phyloP scores from a whole-genome alignment of 2,329 filamentous ascomycete genomes.

The Chaetomium sp. region DNA sequence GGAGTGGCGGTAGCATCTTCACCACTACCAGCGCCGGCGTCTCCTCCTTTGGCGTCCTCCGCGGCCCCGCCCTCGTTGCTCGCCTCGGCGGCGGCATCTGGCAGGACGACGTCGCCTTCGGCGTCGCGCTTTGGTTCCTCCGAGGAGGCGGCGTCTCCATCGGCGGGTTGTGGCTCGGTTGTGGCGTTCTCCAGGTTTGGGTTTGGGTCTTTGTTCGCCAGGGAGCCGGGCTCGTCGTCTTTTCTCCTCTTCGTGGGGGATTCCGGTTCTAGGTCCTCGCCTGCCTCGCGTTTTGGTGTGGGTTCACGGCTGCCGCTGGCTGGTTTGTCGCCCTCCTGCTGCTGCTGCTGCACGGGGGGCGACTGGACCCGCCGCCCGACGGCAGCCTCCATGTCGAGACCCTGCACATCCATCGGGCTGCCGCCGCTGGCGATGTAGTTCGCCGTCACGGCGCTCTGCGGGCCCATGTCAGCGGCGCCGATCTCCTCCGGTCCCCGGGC shows the following conservation, averaged over 20 bases:
- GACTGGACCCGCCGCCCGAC: constrained; percentile 50
- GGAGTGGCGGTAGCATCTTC: neutral
- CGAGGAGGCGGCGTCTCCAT: neutral
- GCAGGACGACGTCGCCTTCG: constrained; percentile 27
- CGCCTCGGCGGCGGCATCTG: constrained; percentile 10
- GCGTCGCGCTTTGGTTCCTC: constrained; percentile 15
- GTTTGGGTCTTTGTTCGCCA: neutral
- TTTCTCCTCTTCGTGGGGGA: constrained; percentile 51
- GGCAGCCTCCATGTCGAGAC: constrained; percentile 63
- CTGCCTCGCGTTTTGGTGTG: constrained; percentile 58
- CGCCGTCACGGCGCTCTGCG: constrained; percentile 56
- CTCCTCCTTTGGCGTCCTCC: neutral
- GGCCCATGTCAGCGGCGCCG: constrained; percentile 83
- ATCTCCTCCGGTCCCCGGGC: constrained; percentile 83
- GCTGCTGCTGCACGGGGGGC: constrained; percentile 34
- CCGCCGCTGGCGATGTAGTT: constrained; percentile 44
- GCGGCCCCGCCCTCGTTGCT: neutral
- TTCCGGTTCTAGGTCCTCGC: constrained; percentile 47
- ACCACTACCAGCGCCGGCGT: neutral
- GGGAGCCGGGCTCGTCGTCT: constrained; percentile 40
- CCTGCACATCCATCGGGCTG: constrained; percentile 51
- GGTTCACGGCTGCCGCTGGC: constrained; percentile 28
- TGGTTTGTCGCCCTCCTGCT: constrained; percentile 32
- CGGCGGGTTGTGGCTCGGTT: constrained; percentile 13
- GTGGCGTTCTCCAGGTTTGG: neutral